phyloP scores from a whole-genome alignment of 1,139 yeast genomes.

The Blastobotrys illinoisensis region DNA sequence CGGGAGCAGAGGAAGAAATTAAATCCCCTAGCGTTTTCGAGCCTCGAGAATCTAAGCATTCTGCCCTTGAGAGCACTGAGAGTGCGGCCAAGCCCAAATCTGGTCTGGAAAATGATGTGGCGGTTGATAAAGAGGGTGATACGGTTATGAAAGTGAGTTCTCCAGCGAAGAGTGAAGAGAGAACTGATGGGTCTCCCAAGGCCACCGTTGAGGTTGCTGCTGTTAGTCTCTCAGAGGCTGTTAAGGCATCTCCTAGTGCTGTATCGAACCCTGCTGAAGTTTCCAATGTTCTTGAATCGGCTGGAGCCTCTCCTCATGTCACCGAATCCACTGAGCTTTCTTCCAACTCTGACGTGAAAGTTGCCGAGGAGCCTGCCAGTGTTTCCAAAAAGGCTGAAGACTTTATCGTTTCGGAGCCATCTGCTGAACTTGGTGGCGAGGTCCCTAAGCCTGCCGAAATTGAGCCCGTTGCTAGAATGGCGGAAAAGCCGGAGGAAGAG shows the following conservation, averaged over 20 bases:
- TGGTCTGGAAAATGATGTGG: neutral
- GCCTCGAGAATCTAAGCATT: neutral
- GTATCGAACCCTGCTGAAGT: too few species aligned
- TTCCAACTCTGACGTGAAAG: too few species aligned
- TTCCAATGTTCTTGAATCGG: neutral
- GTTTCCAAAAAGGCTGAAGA: neutral
- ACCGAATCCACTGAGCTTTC: too few species aligned
- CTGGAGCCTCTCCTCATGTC: too few species aligned
- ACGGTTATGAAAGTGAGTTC: neutral
- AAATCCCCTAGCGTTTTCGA: neutral
- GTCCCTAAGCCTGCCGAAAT: neutral
- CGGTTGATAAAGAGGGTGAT: neutral
- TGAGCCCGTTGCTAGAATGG: neutral
- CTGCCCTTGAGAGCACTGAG: too few species aligned
- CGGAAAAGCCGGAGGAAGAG: conserved; percentile 3
- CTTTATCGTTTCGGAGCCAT: neutral
- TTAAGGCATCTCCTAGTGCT: too few species aligned
- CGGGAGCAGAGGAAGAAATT: too few species aligned
- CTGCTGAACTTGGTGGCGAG: too few species aligned
- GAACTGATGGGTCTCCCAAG: neutral
- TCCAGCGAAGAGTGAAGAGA: neutral
- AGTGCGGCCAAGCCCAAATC: too few species aligned
- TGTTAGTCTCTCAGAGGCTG: too few species aligned
- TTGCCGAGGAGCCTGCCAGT: neutral
- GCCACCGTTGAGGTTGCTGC: too few species aligned